Evolutionary conservation across 805 yeast genomes (phyloP).

Genomic region (Candida easanensis): DNA sequence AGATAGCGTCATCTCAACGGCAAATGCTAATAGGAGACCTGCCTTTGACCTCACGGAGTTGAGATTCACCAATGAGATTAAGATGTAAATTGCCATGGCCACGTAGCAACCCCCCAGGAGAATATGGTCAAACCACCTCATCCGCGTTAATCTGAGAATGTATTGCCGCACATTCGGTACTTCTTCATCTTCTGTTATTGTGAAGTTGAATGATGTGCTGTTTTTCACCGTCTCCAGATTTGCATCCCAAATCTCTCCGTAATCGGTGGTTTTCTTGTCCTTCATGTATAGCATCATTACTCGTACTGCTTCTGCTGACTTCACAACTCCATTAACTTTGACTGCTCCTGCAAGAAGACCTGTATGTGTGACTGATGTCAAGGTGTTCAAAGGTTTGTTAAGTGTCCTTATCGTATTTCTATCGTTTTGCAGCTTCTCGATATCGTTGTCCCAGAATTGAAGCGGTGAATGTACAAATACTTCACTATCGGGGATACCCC

Average conservation of each 20-base stretch:
- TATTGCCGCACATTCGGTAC: background rate
- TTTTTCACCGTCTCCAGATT: constrained; percentile 28
- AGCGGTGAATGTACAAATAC: constrained; percentile 39
- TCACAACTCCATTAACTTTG: constrained; percentile 42
- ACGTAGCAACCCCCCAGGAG: constrained; percentile 27
- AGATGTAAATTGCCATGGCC: constrained; percentile 31
- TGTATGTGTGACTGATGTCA: constrained; percentile 13
- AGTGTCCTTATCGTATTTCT: constrained; percentile 37
- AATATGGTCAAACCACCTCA: constrained; percentile 23
- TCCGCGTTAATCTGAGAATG: constrained; percentile 17
- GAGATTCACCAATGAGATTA: constrained; percentile 39
- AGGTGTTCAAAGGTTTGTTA: constrained; percentile 26
- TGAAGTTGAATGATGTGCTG: constrained; percentile 4
- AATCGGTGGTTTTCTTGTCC: constrained; percentile 6
- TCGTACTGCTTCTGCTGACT: constrained; percentile 38
- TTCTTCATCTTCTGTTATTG: constrained; percentile 1
- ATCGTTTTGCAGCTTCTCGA: constrained; percentile 30
- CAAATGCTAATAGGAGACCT: constrained; percentile 44
- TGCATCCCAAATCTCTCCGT: constrained; percentile 30
- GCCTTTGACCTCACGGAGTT: constrained; percentile 42
- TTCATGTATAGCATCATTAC: constrained; percentile 32
- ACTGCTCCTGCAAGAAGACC: constrained; percentile 37
- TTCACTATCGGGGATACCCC: constrained; percentile 18
- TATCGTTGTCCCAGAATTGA: constrained; percentile 40
- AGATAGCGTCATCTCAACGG: constrained; percentile 39